Conservation (phyloP, 164 flowering plant species). For the Pachysandra terminalis region DNA sequence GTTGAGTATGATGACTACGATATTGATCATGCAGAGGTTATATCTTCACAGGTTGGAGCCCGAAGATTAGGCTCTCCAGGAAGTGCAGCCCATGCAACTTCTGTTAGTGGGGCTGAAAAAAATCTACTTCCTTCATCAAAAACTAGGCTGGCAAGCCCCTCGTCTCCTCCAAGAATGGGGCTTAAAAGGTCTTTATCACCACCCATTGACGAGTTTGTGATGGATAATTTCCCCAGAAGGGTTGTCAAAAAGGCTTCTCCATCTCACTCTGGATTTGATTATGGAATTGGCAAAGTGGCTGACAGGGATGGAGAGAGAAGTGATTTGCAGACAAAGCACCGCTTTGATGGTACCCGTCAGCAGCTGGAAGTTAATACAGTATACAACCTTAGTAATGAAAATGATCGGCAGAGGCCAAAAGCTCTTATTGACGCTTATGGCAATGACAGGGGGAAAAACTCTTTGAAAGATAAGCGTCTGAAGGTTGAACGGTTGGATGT, state of each 20-base stretch:
- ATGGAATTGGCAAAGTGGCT: slow-evolving; percentile 29
- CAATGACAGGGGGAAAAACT: slow-evolving; percentile 44
- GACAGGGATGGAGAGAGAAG: slow-evolving; percentile 40
- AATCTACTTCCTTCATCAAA: slow-evolving; percentile 39
- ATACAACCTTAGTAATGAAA: slow-evolving; percentile 36
- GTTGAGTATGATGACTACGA: slow-evolving; percentile 46
- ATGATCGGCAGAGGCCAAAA: slow-evolving; percentile 52
- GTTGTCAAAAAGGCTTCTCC: slow-evolving; percentile 45
- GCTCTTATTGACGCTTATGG: slow-evolving; percentile 95
- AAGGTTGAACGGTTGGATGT: slow-evolving; percentile 31
- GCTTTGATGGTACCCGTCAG: slow-evolving; percentile 27
- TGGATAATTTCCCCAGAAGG: slow-evolving; percentile 42
- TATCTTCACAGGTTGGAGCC: slow-evolving; percentile 32
- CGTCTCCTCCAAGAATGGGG: slow-evolving; percentile 39
- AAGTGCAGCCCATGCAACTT: slow-evolving; percentile 28
- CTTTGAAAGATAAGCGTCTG: slow-evolving; percentile 33
- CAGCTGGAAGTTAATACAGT: slow-evolving; percentile 32
- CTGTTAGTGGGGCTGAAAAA: slow-evolving; percentile 26
- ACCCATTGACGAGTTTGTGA: slow-evolving; percentile 33
- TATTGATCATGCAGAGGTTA: slow-evolving; percentile 31
- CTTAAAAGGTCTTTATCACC: slow-evolving; percentile 31
- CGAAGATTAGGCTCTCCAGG: slow-evolving; percentile 33
- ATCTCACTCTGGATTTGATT: slow-evolving; percentile 37
- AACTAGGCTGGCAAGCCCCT: slow-evolving; percentile 29
- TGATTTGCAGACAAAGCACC: slow-evolving; percentile 48